Base-by-base conservation (phyloP, 345 rosid genomes). In the Citrus inodora region DNA sequence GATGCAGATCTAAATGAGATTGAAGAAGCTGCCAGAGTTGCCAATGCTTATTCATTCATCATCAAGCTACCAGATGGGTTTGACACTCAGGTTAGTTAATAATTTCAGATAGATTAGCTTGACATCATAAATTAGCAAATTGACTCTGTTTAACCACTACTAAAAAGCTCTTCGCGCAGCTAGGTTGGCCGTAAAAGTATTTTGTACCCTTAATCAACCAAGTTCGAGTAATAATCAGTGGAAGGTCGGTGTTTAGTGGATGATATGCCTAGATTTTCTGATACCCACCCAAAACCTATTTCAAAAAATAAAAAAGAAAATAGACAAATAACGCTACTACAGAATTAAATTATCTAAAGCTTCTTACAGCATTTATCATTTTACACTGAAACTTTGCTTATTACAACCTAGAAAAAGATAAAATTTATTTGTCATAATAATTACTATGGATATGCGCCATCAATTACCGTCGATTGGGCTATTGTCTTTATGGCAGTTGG, bases 11-110 rank as follows among this genome's bases (percentile, higher is more conserved):
- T 78, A 74, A 87, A 83, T 5, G 99, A 95, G 86, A 82, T 95
- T 0, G 99, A 95, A 67, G 99, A 93, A 77, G 99, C 99, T 16
- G 99, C 99, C 65, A 87, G 96, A 82, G 99, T 95, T 13, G 99
- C 99, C 58, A 95, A 95, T 76, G 99, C 99, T 1, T 93, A 95
- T 85, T 95, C 99, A 16, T 95, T 95, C 86, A 89, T 95, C 76
- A 83, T 91, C 86, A 95, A 95, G 88, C 88, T 93, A 67, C 94
- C 99, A 0, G 98, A 95, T 22, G 97, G 98, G 71, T 91, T 92
- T 9, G 99, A 95, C 84, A 93, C 99, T 74, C 98, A 92, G 93
- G 99, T 93, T 76, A 78, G 86, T 56, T 74, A 58, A 24, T 35
- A 1, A 21, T 66, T 76, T 78, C 33, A 42, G 24, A 80, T 22